Base-by-base conservation (phyloP, 345 rosid species). In the Ceriops zippeliana region DNA sequence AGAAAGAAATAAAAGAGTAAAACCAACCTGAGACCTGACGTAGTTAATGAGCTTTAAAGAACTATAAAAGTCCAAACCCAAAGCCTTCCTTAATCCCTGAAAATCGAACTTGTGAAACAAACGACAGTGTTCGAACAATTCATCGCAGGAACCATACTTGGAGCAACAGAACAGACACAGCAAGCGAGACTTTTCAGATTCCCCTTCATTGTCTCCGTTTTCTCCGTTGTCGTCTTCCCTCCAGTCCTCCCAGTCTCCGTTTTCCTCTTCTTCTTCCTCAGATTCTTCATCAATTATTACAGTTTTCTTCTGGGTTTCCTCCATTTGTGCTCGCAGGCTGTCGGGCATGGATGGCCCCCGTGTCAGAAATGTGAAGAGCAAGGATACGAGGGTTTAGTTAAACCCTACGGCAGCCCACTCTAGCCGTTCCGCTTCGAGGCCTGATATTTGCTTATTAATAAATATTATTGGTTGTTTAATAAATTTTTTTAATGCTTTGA, bases 1-100 rank as follows among this genome's bases (percentile, higher is more conserved):
- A 9, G 4, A 28, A 65, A 4, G 2, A 10, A 31, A 38, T 15
- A 38, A 15, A 15, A 64, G 24, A 4, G n/a, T 32, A 35, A 30
- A 49, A 74, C 63, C 62, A 66, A 90, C 98, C 89, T 84, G 88
- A 67, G 86, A 90, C 42, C 98, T 86, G 52, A 88, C 81, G 72
- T 86, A 91, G 81, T 91, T 93, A 80, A 93, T 83, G 78, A 93
- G 93, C 88, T 88, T 93, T 65, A 93, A 83, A 1, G 85, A 85
- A 62, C 79, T 74, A 60, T 93, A 93, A 73, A 91, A 89, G 80
- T 89, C 86, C 87, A 93, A 81, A 31, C 77, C 70, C 75, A 87
- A 28, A 3, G 75, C 79, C 46, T 80, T 84, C 79, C 77, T 80
- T 47, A 86, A 30, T 24, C 80, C 71, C 60, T 76, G 79, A 58